These are phyloP conservation scores for Boletellus emodensis DNA, from an alignment of 768 basidiomycete species.

Conservation along the genomic window DNA sequence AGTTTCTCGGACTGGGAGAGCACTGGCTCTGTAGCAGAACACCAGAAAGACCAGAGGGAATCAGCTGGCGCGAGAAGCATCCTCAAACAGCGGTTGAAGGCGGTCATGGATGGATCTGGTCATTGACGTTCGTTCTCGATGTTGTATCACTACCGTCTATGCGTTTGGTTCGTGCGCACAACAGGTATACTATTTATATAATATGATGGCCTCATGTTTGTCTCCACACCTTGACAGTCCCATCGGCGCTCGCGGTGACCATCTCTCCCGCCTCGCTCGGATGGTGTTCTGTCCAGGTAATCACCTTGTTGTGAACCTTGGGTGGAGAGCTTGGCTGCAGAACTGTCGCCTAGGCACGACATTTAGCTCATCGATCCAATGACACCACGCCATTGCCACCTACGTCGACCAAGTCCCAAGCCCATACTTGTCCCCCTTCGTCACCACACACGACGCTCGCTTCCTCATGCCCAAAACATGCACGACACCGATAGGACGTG, in stretches of 20 bases:
- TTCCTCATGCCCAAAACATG: constrained; percentile 82
- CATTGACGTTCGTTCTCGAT: constrained; percentile 8
- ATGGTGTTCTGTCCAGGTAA: constrained; percentile 92
- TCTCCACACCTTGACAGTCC: constrained; percentile 87
- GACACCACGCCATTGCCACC: constrained; percentile 18
- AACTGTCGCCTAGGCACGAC: constrained; percentile 55
- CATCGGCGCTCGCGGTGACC: constrained; percentile 88
- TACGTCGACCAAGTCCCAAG: constrained; percentile 92
- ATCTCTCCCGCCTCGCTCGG: constrained; percentile 78
- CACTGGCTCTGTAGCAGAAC: constrained; percentile 22
- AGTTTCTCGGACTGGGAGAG: constrained; percentile 30
- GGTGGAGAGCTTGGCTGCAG: constrained; percentile 71
- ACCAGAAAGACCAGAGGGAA: constrained; percentile 19
- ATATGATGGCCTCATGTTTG: constrained; percentile 30
- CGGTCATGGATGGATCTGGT: constrained; percentile 27
- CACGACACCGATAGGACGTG: constrained; percentile 70
- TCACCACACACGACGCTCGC: constrained; percentile 83
- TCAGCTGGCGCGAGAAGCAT: constrained; percentile 10
- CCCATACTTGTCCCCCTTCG: constrained; percentile 85
- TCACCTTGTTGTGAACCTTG: constrained; percentile 74
- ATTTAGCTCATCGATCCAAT: constrained; percentile 2
- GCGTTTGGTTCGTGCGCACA: neutral
- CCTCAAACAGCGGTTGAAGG: constrained; percentile 30
- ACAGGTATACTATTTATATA: neutral
- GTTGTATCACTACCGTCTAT: constrained; percentile 21